Base-by-base conservation (phyloP, 352 stramenopile species). In the Globisporangium spinosum region DNA sequence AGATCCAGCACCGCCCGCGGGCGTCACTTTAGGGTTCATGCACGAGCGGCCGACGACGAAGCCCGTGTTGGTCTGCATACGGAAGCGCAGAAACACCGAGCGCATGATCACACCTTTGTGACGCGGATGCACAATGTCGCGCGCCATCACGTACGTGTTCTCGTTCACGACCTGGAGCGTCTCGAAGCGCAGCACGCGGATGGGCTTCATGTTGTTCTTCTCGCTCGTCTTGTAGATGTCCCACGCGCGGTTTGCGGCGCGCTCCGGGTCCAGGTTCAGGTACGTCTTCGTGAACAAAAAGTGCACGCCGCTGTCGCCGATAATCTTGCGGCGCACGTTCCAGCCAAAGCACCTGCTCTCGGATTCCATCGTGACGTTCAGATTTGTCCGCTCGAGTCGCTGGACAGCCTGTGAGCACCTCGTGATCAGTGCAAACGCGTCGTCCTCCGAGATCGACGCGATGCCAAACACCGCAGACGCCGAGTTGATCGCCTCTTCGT, bases 111-210 rank as follows among this genome's bases (percentile, higher is more conserved):
- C 68, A 35, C 73, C 69, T 23, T 74, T 70, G 65, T 80, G 67
- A 20, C 79, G 47, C 13, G 77, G 77, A 17, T 82, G 75, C 45
- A 74, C 68, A 29, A 85, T 77, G 65, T 85, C 77, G 9, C 73
- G 66, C 15, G 74, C 66, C 6, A 80, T 60, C 29, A 85, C 73
- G 40, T 76, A 69, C 29, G 73, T 76, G 57, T 81, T 74, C 13
- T 70, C 67, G 61, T 82, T 82, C 56, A 82, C 71, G 27, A 73
- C 56, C 68, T 85, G 77, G 6, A 85, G 68, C 57, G 72, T 75
- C 61, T 85, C 71, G 57, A 78, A 76, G 25, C 73, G 75, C 62
- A 82, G 62, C 53, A 82, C 70, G 34, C 73, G 75, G 25, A 79
- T 68, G 8, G 69, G 67, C 35, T 76, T 75, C 34, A 76, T 60